Evolutionary conservation across 208 protist species (phyloP).

Genomic region (Acanthamoeba triangularis): DNA sequence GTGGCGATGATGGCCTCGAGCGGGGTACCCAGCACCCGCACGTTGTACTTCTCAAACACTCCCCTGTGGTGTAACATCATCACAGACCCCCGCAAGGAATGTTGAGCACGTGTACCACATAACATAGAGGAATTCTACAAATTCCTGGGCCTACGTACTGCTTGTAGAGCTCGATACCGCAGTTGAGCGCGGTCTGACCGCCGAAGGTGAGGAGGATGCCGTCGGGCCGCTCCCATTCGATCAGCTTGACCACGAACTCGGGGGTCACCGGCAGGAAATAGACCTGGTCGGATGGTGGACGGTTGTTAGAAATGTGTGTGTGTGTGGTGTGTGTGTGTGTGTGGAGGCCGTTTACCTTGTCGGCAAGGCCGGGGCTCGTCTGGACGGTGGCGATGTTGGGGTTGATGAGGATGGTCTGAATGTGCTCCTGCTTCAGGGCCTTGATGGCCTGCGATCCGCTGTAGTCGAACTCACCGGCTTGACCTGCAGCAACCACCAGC

Average conservation of each 20-base stretch:
- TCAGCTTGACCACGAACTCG: constrained; percentile 96
- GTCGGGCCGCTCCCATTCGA: constrained; percentile 93
- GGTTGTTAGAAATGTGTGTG: no score
- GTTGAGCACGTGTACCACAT: neutral
- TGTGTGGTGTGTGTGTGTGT: no score
- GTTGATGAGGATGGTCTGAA: constrained; percentile 99
- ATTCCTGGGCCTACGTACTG: constrained; percentile 26
- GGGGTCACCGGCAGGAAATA: constrained; percentile 98
- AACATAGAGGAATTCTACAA: neutral
- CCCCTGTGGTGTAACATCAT: constrained; percentile 80
- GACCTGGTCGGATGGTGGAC: constrained; percentile 88
- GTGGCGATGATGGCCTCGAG: constrained; percentile 97
- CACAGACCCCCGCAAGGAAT: neutral
- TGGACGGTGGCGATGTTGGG: constrained; percentile 99
- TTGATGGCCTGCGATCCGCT: constrained; percentile 99
- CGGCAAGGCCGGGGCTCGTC: constrained; percentile 97
- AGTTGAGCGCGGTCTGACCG: constrained; percentile 99
- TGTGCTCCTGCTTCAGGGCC: constrained; percentile 98
- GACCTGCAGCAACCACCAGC: constrained; percentile 96
- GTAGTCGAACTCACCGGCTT: constrained; percentile 99
- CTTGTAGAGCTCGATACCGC: constrained; percentile 96
- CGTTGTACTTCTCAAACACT: constrained; percentile 95
- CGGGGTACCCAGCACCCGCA: constrained; percentile 97
- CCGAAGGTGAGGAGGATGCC: constrained; percentile 98
- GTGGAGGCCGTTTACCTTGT: constrained; percentile 87